Conservation (phyloP, 2,329 filamentous ascomycete species). For the Seiridium unicorne region DNA sequence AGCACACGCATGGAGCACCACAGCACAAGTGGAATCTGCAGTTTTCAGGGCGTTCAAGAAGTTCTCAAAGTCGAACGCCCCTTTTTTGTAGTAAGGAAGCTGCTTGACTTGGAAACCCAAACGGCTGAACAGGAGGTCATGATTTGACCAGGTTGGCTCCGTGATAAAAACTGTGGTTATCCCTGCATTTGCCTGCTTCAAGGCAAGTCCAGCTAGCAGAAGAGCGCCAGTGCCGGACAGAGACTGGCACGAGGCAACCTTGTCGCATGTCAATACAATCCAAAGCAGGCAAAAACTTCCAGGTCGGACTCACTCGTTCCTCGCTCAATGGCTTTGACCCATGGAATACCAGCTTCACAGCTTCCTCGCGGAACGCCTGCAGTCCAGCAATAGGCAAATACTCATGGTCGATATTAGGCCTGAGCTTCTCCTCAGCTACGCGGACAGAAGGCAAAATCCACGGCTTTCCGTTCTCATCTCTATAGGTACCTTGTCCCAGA, state of each 20-base stretch:
- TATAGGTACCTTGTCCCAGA: conserved; percentile 35
- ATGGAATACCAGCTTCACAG: too few relatives aligned
- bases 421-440: conserved; percentile 20
- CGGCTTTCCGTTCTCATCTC: conserved; percentile 34
- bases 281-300: too few relatives aligned
- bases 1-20: conserved; percentile 40
- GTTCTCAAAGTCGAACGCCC: conserved; percentile 28
- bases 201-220: conserved; percentile 30
- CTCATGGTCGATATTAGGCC: conserved; percentile 23
- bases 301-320: too few relatives aligned
- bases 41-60: conserved; percentile 24
- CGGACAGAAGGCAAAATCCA: conserved; percentile 37
- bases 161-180: conserved; percentile 33
- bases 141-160: conserved; percentile 41
- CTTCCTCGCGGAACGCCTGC: too few relatives aligned
- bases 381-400: conserved; percentile 31
- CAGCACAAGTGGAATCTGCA: conserved; percentile 22
- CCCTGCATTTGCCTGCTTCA: conserved; percentile 22
- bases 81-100: conserved; percentile 33
- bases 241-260: conserved; percentile 26
- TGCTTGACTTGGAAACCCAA: conserved; percentile 27
- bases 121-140: conserved; percentile 32
- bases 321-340: too few relatives aligned
- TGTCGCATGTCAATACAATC: too few relatives aligned
- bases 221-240: conserved; percentile 40